Evolutionary conservation across 169 alveolate genomes (phyloP), one percentile per base, ranked within the genome.

Genomic region (Hammondia hammondi): DNA sequence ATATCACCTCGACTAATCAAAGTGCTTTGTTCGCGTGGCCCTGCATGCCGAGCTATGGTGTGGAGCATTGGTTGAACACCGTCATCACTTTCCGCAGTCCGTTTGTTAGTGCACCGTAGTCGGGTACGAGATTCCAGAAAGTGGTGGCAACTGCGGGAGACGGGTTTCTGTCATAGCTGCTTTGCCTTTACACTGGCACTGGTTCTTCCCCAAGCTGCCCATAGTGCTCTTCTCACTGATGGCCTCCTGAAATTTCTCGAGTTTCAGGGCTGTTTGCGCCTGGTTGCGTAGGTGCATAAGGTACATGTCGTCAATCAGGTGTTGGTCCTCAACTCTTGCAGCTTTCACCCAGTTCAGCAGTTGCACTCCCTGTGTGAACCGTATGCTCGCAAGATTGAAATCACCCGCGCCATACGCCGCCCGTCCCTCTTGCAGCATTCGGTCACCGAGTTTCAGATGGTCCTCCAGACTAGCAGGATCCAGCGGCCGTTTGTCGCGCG

Each of bases 171-270:
- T 52, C 61, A 52, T 3, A 52, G 0, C 61, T 52, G 10, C 19
- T 52, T 52, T 52, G 61, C 61, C 61, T 3, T 52, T 7, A 52
- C 24, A 52, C 24, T 10, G 61, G 61, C 61, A 39, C 43, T 39
- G 10, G 2, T 52, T 52, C 19, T 14, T 52, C 61, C 10, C 19
- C 2, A 52, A 52, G 61, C 1, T 14, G 61, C 10, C 10, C 61
- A 52, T 52, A 52, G 24, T 52, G 35, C n/a, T 17, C 77, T 56
- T 39, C 90, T 37, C 32, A 93, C 96, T 91, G 56, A 93, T 87
- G 3, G 94, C 93, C 52, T 93, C 96, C 45, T 93, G 96, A 29
- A 84, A 93, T 88, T 93, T 91, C n/a, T 89, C 96, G 48, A 90
- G 94, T 77, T 72, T 52, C 6, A 93, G 87, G 3, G 94, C 91